Evolutionary conservation across 352 stramenopile species (phyloP), one percentile per base, ranked within the genome.

Genomic region (Pythium guiyangense): DNA sequence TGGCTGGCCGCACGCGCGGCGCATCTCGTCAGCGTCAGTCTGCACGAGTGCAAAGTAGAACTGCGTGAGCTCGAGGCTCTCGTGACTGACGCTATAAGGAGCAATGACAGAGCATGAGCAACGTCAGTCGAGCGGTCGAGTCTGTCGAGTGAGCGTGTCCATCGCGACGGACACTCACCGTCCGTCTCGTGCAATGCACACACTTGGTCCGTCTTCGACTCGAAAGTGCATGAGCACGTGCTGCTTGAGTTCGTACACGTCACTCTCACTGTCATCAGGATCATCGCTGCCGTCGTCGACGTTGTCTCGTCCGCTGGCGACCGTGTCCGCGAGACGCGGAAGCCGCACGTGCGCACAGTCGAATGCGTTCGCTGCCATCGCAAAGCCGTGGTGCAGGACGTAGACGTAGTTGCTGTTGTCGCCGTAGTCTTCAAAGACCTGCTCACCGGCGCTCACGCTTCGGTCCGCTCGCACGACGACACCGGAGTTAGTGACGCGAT

Each of bases 341-440:
- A 90, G 57, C 15, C 46, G 60, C 42, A 96, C 40, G 4, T 61
- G 39, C 6, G 79, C 77, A 63, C 94, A 98, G 66, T 98, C 86
- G 59, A 97, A 93, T 4, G 86, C 77, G 63, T 96, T 97, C 22
- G 86, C 66, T 0, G 63, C 10, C 64, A 96, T 91, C 2, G 98
- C 59, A 52, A 98, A 98, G 0, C 89, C 94, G 63, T 98, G 91
- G 50, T 96, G 74, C 34, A 96, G 50, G 20, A 97, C 76, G 54
- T 89, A 92, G 5, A 87, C 68, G 64, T 88, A 90, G 59, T 96
- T 97, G 70, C 83, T 80, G 60, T 96, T 97, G 75, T 97, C 90
- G n/a, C 92, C 92, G 44, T 98, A 98, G 69, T 98, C 92, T 73
- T 98, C 94, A 54, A 97, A 92, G 6, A 98, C 63, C 57, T 98